Evolutionary conservation across 1,284 basidiomycete genomes (phyloP).

Genomic region (Sporisorium sorghi): DNA sequence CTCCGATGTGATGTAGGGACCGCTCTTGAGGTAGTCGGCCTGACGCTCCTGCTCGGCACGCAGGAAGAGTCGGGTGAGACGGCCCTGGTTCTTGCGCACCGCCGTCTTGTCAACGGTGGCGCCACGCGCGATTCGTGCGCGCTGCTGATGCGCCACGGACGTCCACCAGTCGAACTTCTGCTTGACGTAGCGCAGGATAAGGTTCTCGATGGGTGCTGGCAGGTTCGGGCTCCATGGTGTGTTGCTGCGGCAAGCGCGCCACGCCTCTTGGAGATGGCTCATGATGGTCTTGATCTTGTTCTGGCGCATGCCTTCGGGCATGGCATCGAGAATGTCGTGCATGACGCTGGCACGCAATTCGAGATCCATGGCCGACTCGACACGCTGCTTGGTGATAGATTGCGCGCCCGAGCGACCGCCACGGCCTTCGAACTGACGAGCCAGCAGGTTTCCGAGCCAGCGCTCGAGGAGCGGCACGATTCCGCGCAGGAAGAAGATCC

Average conservation of each 20-base stretch:
- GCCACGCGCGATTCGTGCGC: conserved; percentile 92
- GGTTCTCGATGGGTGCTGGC: conserved; percentile 98
- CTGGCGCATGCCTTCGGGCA: conserved; percentile 98
- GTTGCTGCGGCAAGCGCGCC: conserved; percentile 97
- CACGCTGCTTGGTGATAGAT: conserved; percentile 98
- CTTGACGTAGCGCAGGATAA: conserved; percentile 99
- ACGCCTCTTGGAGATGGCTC: conserved; percentile 96
- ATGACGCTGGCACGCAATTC: conserved; percentile 98
- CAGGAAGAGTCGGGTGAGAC: conserved; percentile 78
- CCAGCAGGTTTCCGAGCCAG: conserved; percentile 97
- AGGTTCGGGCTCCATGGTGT: conserved; percentile 98
- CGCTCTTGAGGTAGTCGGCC: conserved; percentile 68
- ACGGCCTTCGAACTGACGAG: conserved; percentile 94
- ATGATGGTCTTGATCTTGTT: conserved; percentile 99
- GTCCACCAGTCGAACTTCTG: conserved; percentile 99
- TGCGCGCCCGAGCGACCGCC: conserved; percentile 80
- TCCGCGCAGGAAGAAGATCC: conserved; percentile 99
- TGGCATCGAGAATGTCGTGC: conserved; percentile 91
- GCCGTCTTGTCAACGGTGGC: conserved; percentile 99
- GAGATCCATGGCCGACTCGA: conserved; percentile 97
- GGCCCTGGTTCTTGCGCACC: conserved; percentile 92
- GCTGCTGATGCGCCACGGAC: conserved; percentile 90
- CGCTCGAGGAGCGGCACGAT: conserved; percentile 96
- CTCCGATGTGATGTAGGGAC: conserved; percentile 68
- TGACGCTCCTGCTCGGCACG: conserved; percentile 69